phyloP scores from a whole-genome alignment of 805 yeast genomes.

The Dipodascus geniculatus region DNA sequence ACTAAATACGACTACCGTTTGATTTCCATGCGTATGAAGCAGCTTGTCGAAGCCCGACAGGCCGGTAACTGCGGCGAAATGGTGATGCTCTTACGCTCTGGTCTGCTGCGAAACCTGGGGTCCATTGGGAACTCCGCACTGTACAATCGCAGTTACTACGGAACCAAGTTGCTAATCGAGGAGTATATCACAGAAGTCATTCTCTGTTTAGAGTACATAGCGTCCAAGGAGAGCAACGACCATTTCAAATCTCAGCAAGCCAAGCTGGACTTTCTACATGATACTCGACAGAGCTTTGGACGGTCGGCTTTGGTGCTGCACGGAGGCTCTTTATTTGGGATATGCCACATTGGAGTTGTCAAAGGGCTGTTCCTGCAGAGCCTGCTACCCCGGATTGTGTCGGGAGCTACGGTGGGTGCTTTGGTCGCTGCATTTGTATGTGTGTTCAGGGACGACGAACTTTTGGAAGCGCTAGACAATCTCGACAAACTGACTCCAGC shows the following conservation, averaged over 20 bases:
- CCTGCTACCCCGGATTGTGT: constrained; percentile 70
- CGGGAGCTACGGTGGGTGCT: constrained; percentile 92
- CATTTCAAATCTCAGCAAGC: constrained; percentile 29
- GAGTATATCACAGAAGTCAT: constrained; percentile 72
- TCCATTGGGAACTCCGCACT: constrained; percentile 72
- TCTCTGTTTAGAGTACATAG: constrained; percentile 47
- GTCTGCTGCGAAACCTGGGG: constrained; percentile 81
- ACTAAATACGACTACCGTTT: constrained; percentile 74
- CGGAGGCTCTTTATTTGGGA: constrained; percentile 91
- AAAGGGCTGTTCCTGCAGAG: constrained; percentile 68
- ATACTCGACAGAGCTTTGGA: constrained; percentile 78
- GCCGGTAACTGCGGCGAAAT: constrained; percentile 45
- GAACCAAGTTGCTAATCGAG: constrained; percentile 83
- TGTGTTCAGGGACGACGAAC: constrained; percentile 54
- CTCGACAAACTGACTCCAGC: constrained; percentile 10
- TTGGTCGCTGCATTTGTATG: constrained; percentile 82
- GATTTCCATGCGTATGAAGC: constrained; percentile 60
- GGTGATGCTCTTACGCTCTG: constrained; percentile 63
- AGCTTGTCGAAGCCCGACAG: constrained; percentile 48
- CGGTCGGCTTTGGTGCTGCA: constrained; percentile 83
- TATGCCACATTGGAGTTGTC: constrained; percentile 89
- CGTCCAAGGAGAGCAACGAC: constrained; percentile 21
- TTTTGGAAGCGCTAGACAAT: constrained; percentile 31
- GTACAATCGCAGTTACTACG: constrained; percentile 72
- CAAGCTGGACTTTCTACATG: constrained; percentile 70